These are phyloP conservation scores for Pseudozyma sp. DNA, from an alignment of 1,284 basidiomycete species.

Conservation along the genomic window DNA sequence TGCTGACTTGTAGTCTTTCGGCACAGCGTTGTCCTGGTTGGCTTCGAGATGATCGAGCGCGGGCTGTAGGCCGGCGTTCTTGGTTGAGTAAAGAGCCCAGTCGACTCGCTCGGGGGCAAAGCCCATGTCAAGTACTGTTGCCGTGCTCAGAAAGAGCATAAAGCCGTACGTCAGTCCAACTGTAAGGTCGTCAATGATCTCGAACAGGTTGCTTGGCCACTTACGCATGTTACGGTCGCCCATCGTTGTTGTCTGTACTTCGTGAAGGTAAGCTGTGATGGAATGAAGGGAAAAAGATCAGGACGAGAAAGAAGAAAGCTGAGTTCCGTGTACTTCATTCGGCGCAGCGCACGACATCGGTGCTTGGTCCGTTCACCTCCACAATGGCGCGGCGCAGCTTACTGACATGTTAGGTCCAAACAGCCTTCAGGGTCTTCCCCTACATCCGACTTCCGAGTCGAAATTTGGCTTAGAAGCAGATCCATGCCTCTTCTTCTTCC, in stretches of 20 bases:
- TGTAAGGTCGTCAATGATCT: no score
- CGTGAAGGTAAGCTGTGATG: background rate
- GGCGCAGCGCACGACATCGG: conserved; percentile 31
- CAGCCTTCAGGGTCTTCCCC: no score
- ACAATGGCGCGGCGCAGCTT: conserved; percentile 2
- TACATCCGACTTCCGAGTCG: conserved; percentile 33
- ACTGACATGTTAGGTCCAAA: conserved; percentile 14
- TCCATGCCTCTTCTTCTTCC: background rate
- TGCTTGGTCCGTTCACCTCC: conserved; percentile 39
- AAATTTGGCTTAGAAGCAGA: conserved; percentile 4
- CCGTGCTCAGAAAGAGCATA: background rate
- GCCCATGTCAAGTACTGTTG: conserved; percentile 65
- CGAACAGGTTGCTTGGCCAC: background rate
- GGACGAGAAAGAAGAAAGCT: conserved; percentile 3
- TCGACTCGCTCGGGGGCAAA: conserved; percentile 64
- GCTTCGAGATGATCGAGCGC: conserved; percentile 67
- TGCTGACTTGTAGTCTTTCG: conserved; percentile 48
- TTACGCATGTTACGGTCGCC: conserved; percentile 43
- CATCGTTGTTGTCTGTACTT: conserved; percentile 16
- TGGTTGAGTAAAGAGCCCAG: conserved; percentile 64
- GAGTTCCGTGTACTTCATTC: conserved; percentile 1
- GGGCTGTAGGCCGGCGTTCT: conserved; percentile 56
- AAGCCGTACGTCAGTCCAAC: no score
- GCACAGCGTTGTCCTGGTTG: conserved; percentile 60
- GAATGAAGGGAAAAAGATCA: background rate